These are phyloP conservation scores for Coemansia sp. DNA, from an alignment of 192 early-diverging fungal genomes.

Conservation along the genomic window DNA sequence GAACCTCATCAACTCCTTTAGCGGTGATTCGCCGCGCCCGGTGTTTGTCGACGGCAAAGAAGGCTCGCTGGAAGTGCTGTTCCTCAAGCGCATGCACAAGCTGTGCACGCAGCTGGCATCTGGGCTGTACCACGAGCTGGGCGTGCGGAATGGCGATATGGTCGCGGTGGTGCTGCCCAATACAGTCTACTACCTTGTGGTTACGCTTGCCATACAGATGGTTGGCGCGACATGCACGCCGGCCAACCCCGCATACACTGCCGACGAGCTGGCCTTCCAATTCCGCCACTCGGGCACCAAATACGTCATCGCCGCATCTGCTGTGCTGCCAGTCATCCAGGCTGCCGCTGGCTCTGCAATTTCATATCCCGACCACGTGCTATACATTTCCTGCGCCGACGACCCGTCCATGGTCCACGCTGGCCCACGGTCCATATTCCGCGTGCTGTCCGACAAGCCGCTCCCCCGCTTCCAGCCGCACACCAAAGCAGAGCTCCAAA, in stretches of 20 bases:
- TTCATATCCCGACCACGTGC: not conserved
- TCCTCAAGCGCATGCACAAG: slow-evolving; percentile 2
- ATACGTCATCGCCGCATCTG: slow-evolving; percentile 57
- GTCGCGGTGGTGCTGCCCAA: slow-evolving; percentile 72
- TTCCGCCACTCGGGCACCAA: slow-evolving; percentile 66
- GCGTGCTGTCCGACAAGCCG: not conserved
- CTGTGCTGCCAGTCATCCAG: not conserved
- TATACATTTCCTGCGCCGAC: not conserved
- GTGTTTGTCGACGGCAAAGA: slow-evolving; percentile 13
- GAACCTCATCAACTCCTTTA: slow-evolving; percentile 16
- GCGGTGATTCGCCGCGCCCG: slow-evolving; percentile 20
- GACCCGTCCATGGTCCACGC: not conserved
- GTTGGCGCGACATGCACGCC: slow-evolving; percentile 64
- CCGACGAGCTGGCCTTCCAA: slow-evolving; percentile 71
- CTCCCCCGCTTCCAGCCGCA: slow-evolving; percentile 1
- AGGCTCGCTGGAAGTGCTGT: not conserved
- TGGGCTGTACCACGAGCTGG: slow-evolving; percentile 36
- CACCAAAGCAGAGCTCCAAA: not conserved
- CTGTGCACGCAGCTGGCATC: slow-evolving; percentile 9
- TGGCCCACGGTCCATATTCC: slow-evolving; percentile 12
- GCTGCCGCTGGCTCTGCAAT: not conserved
- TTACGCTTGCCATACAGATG: slow-evolving; percentile 58
- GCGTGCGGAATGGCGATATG: slow-evolving; percentile 65
- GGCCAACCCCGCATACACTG: slow-evolving; percentile 77
- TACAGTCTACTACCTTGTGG: slow-evolving; percentile 62